phyloP scores from a whole-genome alignment of 2,329 filamentous ascomycete genomes.

The Orbilia brochopaga region DNA sequence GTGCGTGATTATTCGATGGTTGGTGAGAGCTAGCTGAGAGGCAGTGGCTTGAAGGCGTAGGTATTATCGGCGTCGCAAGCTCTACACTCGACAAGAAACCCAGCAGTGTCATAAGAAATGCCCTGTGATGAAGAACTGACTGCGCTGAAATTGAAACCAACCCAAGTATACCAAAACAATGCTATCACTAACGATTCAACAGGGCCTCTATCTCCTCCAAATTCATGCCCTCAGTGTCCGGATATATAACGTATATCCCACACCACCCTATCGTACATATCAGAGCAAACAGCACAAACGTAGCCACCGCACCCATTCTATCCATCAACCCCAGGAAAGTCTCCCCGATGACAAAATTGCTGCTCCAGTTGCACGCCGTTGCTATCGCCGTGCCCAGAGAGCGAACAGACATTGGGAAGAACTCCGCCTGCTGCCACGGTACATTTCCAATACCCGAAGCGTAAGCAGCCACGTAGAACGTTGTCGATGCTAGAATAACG shows the following conservation, averaged over 20 bases:
- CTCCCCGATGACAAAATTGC: slow-evolving; percentile 83
- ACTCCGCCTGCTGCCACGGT: slow-evolving; percentile 85
- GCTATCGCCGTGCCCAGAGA: slow-evolving; percentile 74
- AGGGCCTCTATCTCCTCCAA: slow-evolving; percentile 61
- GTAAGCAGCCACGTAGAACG: slow-evolving; percentile 83
- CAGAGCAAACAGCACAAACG: slow-evolving; percentile 45
- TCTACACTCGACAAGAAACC: too few relatives aligned
- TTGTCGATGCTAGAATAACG: slow-evolving; percentile 75
- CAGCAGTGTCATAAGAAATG: too few relatives aligned
- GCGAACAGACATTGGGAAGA: slow-evolving; percentile 79
- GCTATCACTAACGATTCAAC: slow-evolving; percentile 24
- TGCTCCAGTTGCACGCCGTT: slow-evolving; percentile 84
- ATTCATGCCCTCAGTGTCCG: slow-evolving; percentile 65
- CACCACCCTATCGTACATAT: slow-evolving; percentile 61
- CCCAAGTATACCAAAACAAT: too few relatives aligned
- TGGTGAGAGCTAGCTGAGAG: too few relatives aligned
- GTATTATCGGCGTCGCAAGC: too few relatives aligned
- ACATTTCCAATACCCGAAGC: slow-evolving; percentile 89
- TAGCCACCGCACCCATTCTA: slow-evolving; percentile 59
- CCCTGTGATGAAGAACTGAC: too few relatives aligned
- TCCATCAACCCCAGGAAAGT: slow-evolving; percentile 91
- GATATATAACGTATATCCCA: slow-evolving; percentile 63
- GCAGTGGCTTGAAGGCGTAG: too few relatives aligned
- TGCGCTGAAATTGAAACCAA: too few relatives aligned
- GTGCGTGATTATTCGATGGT: too few relatives aligned